Conservation (phyloP, 805 yeast genomes). For the Metschnikowia lachancei region DNA sequence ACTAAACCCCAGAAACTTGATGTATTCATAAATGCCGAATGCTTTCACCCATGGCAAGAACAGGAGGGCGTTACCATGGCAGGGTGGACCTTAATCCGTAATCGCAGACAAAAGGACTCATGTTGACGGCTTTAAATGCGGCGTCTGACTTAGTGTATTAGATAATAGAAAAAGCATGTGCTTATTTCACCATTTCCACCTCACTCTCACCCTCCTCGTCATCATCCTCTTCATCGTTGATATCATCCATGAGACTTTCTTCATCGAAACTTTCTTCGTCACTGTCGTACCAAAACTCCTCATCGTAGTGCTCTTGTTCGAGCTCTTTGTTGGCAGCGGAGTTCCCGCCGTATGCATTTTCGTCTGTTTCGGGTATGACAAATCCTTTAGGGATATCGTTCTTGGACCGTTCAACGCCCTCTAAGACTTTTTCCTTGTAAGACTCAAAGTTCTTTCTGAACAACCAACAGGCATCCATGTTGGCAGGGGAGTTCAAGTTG, state of each 20-base stretch:
- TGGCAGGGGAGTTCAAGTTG: slow-evolving; percentile 89
- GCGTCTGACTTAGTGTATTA: background rate
- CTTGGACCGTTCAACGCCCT: slow-evolving; percentile 81
- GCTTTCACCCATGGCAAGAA: background rate
- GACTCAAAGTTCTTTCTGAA: slow-evolving; percentile 79
- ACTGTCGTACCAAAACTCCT: slow-evolving; percentile 78
- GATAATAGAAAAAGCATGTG: background rate
- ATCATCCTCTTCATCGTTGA: slow-evolving; percentile 51
- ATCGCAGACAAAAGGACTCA: background rate
- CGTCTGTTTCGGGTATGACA: slow-evolving; percentile 69
- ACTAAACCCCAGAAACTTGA: background rate
- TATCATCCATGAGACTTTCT: slow-evolving; percentile 47
- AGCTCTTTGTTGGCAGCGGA: slow-evolving; percentile 38
- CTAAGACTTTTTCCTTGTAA: slow-evolving; percentile 69
- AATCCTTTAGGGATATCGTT: slow-evolving; percentile 86
- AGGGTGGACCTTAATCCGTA: background rate
- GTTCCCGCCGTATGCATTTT: slow-evolving; percentile 38
- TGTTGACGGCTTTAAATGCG: background rate
- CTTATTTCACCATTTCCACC: slow-evolving; percentile 19
- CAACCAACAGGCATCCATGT: slow-evolving; percentile 91
- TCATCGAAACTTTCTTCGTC: slow-evolving; percentile 48
- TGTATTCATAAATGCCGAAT: background rate
- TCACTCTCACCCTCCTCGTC: slow-evolving; percentile 45
- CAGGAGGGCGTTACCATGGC: background rate
- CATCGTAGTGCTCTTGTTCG: slow-evolving; percentile 63